Conservation (phyloP, 1,139 yeast species). For the Kodamaea ohmeri region DNA sequence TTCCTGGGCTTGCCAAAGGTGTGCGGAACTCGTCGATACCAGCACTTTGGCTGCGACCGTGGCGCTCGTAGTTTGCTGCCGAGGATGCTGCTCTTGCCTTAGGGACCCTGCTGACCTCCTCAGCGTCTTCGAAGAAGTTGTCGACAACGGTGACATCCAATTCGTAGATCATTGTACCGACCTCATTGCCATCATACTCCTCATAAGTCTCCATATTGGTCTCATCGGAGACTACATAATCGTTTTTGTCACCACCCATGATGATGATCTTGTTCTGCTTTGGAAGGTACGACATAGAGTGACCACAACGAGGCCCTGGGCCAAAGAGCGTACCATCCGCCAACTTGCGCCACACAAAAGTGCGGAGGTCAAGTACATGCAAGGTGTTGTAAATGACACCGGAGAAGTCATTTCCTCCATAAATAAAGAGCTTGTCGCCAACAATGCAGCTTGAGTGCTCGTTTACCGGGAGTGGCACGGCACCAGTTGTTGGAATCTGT, state of each 20-base stretch:
- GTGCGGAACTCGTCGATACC: constrained; percentile 46
- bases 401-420: constrained; percentile 84
- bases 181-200: constrained; percentile 46
- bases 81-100: constrained; percentile 14
- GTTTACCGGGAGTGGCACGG: constrained; percentile 80
- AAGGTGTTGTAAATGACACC: constrained; percentile 71
- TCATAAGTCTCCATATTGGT: constrained; percentile 47
- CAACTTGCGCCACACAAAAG: constrained; percentile 71
- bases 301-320: constrained; percentile 94
- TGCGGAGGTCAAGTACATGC: constrained; percentile 72
- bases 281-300: constrained; percentile 72
- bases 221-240: constrained; percentile 43
- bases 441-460: constrained; percentile 87
- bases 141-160: constrained; percentile 49
- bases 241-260: constrained; percentile 90
- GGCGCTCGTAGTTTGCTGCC: constrained; percentile 26
- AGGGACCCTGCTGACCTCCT: constrained; percentile 5
- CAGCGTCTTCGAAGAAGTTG: constrained; percentile 23
- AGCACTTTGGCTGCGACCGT: constrained; percentile 39
- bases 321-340: constrained; percentile 40
- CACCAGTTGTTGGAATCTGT: constrained; percentile 49
- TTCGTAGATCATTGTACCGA: constrained; percentile 61
- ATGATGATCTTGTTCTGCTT: constrained; percentile 68
- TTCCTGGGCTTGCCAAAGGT: constrained; percentile 36
- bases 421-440: constrained; percentile 75